Evolutionary conservation across 768 basidiomycete species (phyloP).

Genomic region (Lactarius hengduanensis): DNA sequence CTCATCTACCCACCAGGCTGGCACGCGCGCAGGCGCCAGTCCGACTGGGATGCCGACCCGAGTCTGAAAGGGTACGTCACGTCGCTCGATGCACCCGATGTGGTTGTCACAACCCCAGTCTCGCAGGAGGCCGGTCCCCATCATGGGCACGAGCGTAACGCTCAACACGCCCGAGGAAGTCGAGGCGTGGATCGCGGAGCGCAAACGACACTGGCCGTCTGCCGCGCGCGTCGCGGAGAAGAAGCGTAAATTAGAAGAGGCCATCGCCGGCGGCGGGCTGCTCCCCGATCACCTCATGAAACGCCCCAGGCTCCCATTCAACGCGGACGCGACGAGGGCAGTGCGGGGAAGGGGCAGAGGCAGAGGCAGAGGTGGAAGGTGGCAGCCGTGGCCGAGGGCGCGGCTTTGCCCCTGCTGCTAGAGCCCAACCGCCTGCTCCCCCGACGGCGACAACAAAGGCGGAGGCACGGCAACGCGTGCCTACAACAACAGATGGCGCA

Average conservation of each 20-base stretch:
- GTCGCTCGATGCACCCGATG: background rate
- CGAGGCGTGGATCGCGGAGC: constrained; percentile 83
- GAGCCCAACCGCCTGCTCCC: background rate
- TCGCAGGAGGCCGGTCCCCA: constrained; percentile 63
- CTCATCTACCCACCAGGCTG: constrained; percentile 77
- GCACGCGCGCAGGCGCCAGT: constrained; percentile 51
- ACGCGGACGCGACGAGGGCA: constrained; percentile 19
- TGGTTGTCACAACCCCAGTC: background rate
- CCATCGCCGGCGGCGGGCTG: constrained; percentile 76
- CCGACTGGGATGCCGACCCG: constrained; percentile 81
- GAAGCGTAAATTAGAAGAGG: constrained; percentile 74
- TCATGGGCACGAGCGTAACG: constrained; percentile 74
- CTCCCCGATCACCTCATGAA: constrained; percentile 50
- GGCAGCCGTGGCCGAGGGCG: constrained; percentile 28
- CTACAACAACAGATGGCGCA: background rate
- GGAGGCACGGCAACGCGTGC: constrained; percentile 17
- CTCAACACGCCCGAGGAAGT: constrained; percentile 83
- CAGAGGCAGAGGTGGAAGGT: background rate
- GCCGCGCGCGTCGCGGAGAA: constrained; percentile 70
- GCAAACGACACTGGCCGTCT: constrained; percentile 84
- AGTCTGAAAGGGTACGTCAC: constrained; percentile 67
- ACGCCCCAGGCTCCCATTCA: constrained; percentile 33
- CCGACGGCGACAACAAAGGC: background rate
- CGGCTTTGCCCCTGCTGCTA: constrained; percentile 10
- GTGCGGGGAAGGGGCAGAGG: constrained; percentile 22